Base-by-base conservation (phyloP, 2,329 filamentous ascomycete genomes). In the Apiospora malaysiana region DNA sequence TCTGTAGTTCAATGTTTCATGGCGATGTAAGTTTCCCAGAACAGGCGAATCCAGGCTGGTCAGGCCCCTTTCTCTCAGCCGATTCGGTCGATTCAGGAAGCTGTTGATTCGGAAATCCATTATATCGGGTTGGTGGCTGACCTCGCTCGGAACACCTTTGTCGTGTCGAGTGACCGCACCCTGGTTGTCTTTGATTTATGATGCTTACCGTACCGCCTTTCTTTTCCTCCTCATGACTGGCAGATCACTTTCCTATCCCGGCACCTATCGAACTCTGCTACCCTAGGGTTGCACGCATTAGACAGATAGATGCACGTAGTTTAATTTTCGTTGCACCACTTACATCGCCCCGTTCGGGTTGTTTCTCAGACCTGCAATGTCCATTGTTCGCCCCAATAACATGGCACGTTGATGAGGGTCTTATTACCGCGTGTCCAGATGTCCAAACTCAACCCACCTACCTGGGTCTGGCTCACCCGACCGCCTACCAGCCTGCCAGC, bases 311-410 rank as follows among this genome's bases (percentile, higher is more conserved):
- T 40, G 56, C 32, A n/a, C 21, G 32, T 40, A 63, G 32, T 63
- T 32, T 63, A 63, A n/a, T 63, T 63, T 23, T 63, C 56, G 56
- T 63, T 63, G 9, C 56, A 63, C 56, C 56, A 63, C 56, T 63
- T 63, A 14, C 56, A 40, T n/a, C 2, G 21, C 56, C 56, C 56
- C 27, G 56, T 63, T 63, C 56, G 56, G 56, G 27, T 12, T 63
- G 56, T 63, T 63, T 63, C 56, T 63, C 21, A 63, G 56, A 63
- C 56, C 56, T 63, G 56, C 32, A 63, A 63, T 63, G 32, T 63
- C 56, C 56, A 40, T 18, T 18, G n/a, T 23, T n/a, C 27, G 27
- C 8, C 51, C 27, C 49, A 56, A 56, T 56, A 16, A 7, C 49
- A 25, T 32, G 16, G 49, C 49, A 2, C 23, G 25, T 56, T 16